Base-by-base conservation (phyloP, 306 rosid genomes). In the Cucumis melo region DNA sequence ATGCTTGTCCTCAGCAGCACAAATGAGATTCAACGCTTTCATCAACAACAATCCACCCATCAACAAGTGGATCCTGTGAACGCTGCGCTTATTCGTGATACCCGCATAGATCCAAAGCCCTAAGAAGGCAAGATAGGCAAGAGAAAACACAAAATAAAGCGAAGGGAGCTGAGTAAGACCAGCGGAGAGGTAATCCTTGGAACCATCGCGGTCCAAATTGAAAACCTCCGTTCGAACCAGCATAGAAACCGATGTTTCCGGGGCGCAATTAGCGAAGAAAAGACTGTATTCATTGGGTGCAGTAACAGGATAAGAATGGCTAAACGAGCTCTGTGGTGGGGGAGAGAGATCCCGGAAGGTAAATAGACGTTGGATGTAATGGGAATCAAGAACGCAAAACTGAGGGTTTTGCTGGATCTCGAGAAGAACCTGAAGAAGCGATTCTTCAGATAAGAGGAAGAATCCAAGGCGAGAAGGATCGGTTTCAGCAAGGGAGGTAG, bases 1-100 rank as follows among this genome's bases (percentile, higher is more conserved):
- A 67, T 92, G 96, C 71, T 87, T 87, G 78, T 92, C 96, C 96
- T 92, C 96, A 15, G 98, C 98, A 5, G 93, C 93, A 61, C 87
- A 89, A 50, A 92, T 87, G 5, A 92, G 85, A 65, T 92, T 90
- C 72, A 93, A 36, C 1, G 90, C 97, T 70, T 90, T 91, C 87
- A 87, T 87, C 39, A 91, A 63, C 13, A 93, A 84, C 75, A 93
- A 74, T 1, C 80, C 88, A 0, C 81, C 86, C 98, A 93, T 93
- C n/a, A 93, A 29, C 4, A 91, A 44, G 70, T 92, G 98, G 89
- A 92, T 92, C 85, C 92, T 87, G 78, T 92, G 98, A 48, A 88
- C 83, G 62, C 90, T 86, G 56, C 76, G 85, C 75, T 80, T 81
- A 80, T 89, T 84, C 19, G 80, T 39, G 80, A 68, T 15, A 50